Base-by-base conservation (phyloP, 1,284 basidiomycete genomes). In the Cryptococcus wingfieldii region DNA sequence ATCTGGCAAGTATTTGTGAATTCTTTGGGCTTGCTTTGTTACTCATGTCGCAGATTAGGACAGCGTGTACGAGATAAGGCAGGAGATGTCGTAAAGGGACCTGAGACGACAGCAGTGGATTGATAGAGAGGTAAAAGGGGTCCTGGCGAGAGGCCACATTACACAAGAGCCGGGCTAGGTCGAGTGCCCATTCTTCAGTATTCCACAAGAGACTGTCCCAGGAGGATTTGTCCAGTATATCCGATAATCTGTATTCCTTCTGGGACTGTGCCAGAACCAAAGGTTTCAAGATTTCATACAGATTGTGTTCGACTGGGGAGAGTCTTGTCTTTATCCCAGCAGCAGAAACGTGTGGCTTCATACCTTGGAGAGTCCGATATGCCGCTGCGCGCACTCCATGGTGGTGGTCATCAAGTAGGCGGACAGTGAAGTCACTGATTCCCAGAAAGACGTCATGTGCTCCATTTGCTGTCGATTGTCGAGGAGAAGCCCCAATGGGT, bases 61-160 rank as follows among this genome's bases (percentile, higher is more conserved):
- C 61, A 2, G 83, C 82, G 65, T 90, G 86, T 2, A 94, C 83
- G 23, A 97, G 79, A 23, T 87, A 74, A 0, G 92, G 90, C 4
- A 94, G 78, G 16, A 87, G 76, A 45, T 84, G 76, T 57, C 84
- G 81, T 0, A 89, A 85, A 55, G 93, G 86, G 1, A 69, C 64
- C 0, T 79, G 63, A 57, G 87, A 82, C 1, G 78, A 74, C 38
- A 93, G 74, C 38, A 92, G 80, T 4, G 81, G 75, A 1, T 78
- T 72, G 0, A 95, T 75, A 51, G 89, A 85, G 12, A 81, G 81
- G 66, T 86, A 96, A 72, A 93, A 88, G 0, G 76, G 65, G 58
- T 87, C 83, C 2, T 76, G 68, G 1, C 65, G 63, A 2, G 83
- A 80, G 2, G 90, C 77, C 10, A 83, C 71, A 16, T 86, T 81